Evolutionary conservation across 1,284 basidiomycete species (phyloP), one percentile per base, ranked within the genome.

Genomic region (Chalciporus sp.): DNA sequence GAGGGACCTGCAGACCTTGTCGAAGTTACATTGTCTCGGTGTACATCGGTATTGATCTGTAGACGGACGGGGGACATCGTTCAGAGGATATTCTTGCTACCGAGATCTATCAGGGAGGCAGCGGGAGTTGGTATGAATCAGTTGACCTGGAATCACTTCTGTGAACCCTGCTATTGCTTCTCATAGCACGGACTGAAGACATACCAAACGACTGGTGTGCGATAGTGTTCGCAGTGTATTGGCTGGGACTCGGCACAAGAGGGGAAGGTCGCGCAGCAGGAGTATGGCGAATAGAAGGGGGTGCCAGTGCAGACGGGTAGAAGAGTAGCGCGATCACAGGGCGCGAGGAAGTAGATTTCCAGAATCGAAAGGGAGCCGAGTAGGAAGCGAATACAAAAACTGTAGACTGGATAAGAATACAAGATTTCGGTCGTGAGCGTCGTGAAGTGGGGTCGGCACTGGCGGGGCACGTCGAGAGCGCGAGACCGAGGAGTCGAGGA

Each of bases 1-100:
- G 56, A 51, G 47, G 56, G 57, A 50, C 54, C 55, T 31, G 63
- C 50, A 51, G 61, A 59, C 56, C 54, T 64, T 55, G 67, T 63
- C 40, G 64, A 57, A 52, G 56, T 27, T 58, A 41, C 42, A 44
- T 43, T 49, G 47, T 59, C 54, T 42, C 53, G 50, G 53, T 40
- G 59, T 52, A 67, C 50, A 59, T 70, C 50, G 35, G 70, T 72
- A 52, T 69, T 60, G 63, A 72, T 57, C 47, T 47, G 70, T 58
- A 72, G 67, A 48, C 64, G 65, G 44, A 49, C 42, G 39, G 61
- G 52, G 39, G 35, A 58, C 67, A 72, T 69, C 44, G 56, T 58
- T 47, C 47, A 47, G 49, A 42, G 23, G 43, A 46, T 43, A 16
- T 7, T 14, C 35, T 20, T 19, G 26, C 27, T 27, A 27, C 26